Percentiles rank a stretch among this genome's conserved stretches.
Conservation (phyloP, 345 rosid genomes). For the Rhizophora apiculata region DNA sequence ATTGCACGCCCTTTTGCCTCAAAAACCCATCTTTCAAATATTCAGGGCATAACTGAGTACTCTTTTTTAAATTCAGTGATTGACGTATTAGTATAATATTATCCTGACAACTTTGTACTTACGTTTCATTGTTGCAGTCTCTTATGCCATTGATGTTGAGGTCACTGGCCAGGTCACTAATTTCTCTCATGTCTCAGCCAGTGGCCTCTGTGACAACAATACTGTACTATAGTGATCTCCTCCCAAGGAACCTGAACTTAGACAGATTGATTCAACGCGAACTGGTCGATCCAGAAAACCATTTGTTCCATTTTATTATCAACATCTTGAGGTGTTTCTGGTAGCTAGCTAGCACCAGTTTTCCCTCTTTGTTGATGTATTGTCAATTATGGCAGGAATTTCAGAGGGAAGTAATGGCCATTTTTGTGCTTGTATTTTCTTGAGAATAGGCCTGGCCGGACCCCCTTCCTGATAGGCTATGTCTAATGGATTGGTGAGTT, state of each 20-base stretch:
- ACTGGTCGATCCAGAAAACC: slow-evolving; percentile 19
- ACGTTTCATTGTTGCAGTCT: not conserved
- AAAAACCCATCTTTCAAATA: no score
- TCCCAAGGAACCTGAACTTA: slow-evolving; percentile 27
- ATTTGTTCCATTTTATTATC: slow-evolving; percentile 23
- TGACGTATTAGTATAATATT: not conserved
- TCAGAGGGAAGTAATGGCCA: no score
- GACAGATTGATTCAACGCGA: slow-evolving; percentile 26
- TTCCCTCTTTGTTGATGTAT: not conserved
- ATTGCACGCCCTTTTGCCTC: no score
- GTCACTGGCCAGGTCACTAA: slow-evolving; percentile 7
- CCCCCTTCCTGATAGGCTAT: no score
- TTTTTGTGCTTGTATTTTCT: no score
- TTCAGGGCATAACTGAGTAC: no score
- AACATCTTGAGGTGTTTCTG: slow-evolving; percentile 25
- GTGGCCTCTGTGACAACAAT: slow-evolving; percentile 23
- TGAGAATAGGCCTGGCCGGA: no score
- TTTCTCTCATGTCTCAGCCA: slow-evolving; percentile 19
- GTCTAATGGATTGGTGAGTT: no score
- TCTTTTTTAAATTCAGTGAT: not conserved
- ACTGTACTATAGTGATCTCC: slow-evolving; percentile 25
- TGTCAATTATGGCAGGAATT: no score
- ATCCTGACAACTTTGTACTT: not conserved
- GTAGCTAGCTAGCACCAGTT: slow-evolving; percentile 4
- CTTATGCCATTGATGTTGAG: slow-evolving; percentile 19